Evolutionary conservation across 306 rosid genomes (phyloP), one percentile per base, ranked within the genome.

Genomic region (Quercus aquifolioides): DNA sequence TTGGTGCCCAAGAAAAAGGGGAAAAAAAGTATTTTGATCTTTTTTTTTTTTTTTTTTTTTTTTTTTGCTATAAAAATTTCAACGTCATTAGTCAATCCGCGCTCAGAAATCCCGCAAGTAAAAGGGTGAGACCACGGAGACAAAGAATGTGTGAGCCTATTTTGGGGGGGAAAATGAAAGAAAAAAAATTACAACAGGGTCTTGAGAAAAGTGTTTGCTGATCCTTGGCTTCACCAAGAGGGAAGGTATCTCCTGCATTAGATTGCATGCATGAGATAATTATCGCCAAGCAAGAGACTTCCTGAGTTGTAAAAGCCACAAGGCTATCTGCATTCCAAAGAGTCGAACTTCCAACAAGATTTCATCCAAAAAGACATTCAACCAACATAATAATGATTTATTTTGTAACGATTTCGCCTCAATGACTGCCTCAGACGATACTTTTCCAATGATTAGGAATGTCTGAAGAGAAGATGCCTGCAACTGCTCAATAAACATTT

Each of bases 381-480:
- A 60, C 92, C 92, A 83, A 69, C 54, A 41, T 26, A 87, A 58
- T 31, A 93, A 63, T 65, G 97, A 91, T 73, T 88, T 91, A 80
- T 83, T 87, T 72, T 86, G 90, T 9, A 74, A 83, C 79, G 83
- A 76, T 78, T 87, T 95, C 1, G 92, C 94, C 81, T 91, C 94
- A 6, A 93, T 89, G 56, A 95, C 81, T 41, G 99, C 98, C 86
- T 91, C 91, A 2, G 98, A 95, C 25, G 98, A 95, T 75, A 95
- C 89, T 86, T 84, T 91, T 73, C 99, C 99, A 46, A 95, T 83
- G 81, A 95, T 88, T 56, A 80, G 81, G 92, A 89, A 95, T 75
- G 98, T 89, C 83, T 89, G 97, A 15, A 93, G 82, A 69, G 96
- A 93, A 59, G 99, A 94, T 80, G 90, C 97, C 85, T 90, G 97